Percentiles rank a stretch among this genome's conserved stretches.
phyloP scores from a whole-genome alignment of 2,329 filamentous ascomycete genomes.

The Trichoderma polysporum region DNA sequence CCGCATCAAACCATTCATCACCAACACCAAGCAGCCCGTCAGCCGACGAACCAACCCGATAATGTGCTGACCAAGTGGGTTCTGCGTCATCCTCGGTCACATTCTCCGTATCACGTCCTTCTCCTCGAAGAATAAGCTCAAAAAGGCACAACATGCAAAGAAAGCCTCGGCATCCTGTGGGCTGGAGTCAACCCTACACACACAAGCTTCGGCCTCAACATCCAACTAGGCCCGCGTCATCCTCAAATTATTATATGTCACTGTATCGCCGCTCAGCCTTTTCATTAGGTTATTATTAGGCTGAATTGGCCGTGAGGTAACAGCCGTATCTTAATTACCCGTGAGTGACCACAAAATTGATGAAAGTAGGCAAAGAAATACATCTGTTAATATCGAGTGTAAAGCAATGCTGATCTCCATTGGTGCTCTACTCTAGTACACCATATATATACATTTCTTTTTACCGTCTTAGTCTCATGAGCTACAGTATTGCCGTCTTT shows the following conservation, averaged over 20 bases:
- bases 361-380: neutral
- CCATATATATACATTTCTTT: neutral
- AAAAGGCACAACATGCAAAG: neutral
- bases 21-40: no score
- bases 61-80: neutral
- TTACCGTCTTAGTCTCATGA: neutral
- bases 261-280: no score
- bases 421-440: neutral
- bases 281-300: neutral
- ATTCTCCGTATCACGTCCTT: neutral
- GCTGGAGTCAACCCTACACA: neutral
- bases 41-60: neutral
- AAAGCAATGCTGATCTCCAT: neutral
- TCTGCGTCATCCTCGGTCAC: neutral
- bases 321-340: neutral
- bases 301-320: neutral
- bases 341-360: neutral
- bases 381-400: neutral
- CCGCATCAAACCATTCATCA: no score
- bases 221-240: neutral
- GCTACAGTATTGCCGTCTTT: neutral
- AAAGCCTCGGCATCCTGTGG: neutral
- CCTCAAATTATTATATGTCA: neutral
- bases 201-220: neutral
- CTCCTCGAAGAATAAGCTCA: neutral